These are phyloP conservation scores for Juncus effusus DNA, from an alignment of 176 grass and related monocot genomes.

Conservation along the genomic window DNA sequence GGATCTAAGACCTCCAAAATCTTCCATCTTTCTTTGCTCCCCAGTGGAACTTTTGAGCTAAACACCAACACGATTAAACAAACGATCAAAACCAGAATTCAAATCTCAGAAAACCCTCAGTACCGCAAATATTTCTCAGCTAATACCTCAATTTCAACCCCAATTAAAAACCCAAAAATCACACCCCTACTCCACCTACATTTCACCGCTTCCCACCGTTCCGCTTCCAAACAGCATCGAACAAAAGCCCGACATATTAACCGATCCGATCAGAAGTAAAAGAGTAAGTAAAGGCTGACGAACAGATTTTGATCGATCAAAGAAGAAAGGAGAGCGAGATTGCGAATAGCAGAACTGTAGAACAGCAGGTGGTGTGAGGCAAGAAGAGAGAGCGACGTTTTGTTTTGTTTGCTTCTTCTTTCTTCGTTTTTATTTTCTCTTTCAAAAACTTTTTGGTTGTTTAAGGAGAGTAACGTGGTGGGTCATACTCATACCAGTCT, in stretches of 20 bases:
- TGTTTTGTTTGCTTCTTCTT: constrained; percentile 3
- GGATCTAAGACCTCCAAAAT: constrained; percentile 5
- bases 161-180: constrained; percentile 2
- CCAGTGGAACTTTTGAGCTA: not conserved
- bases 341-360: not conserved
- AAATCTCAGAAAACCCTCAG: no score
- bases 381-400: constrained; percentile 4
- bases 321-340: not conserved
- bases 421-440: not conserved
- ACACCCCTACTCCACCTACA: constrained; percentile 27
- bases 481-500: not conserved
- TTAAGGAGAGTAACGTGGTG: constrained; percentile 25
- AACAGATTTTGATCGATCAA: not conserved
- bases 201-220: constrained; percentile 15
- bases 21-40: not conserved
- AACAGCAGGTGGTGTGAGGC: not conserved
- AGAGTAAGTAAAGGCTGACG: not conserved
- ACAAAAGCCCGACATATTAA: constrained; percentile 10
- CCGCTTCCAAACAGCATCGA: not conserved
- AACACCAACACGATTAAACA: not conserved
- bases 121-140: no score
- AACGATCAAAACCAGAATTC: no score
- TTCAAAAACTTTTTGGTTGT: not conserved
- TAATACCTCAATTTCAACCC: no score
- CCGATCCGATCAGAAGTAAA: not conserved